Conservation (phyloP, 1,139 yeast genomes). For the Scheffersomyces quercinus region DNA sequence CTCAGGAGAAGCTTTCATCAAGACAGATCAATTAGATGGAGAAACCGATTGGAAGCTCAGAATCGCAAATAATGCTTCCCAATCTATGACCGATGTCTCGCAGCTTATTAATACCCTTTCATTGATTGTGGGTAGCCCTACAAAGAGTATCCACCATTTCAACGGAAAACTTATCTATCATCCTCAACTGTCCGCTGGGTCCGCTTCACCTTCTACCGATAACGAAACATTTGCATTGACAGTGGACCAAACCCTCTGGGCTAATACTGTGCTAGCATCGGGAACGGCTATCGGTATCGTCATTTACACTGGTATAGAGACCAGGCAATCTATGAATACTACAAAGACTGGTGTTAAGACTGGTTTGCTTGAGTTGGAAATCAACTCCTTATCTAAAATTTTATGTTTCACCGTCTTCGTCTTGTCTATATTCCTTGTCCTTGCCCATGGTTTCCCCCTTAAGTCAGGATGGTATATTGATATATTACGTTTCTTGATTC, state of each 20-base stretch:
- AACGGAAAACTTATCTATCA: slow-evolving; percentile 65
- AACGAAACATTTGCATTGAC: slow-evolving; percentile 66
- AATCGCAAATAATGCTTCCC: slow-evolving; percentile 74
- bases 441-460: slow-evolving; percentile 71
- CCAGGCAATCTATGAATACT: slow-evolving; percentile 93
- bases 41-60: slow-evolving; percentile 98
- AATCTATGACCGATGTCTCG: slow-evolving; percentile 45
- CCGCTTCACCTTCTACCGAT: slow-evolving; percentile 23
- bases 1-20: slow-evolving; percentile 87
- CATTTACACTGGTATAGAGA: slow-evolving; percentile 87
- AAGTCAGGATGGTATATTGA: slow-evolving; percentile 80
- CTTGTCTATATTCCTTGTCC: slow-evolving; percentile 74
- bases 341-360: slow-evolving; percentile 87
- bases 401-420: slow-evolving; percentile 84
- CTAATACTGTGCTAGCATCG: slow-evolving; percentile 93
- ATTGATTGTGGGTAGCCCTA: slow-evolving; percentile 73
- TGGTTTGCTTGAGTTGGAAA: slow-evolving; percentile 87
- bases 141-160: slow-evolving; percentile 79
- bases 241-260: slow-evolving; percentile 96
- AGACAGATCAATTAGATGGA: slow-evolving; percentile 97
- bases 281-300: slow-evolving; percentile 89
- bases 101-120: slow-evolving; percentile 41
- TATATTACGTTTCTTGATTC: slow-evolving; percentile 82
- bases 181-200: slow-evolving; percentile 24
- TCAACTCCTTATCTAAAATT: slow-evolving; percentile 83